Percentiles rank a stretch among this genome's conserved stretches.
Conservation (phyloP, 345 rosid genomes). For the Eucalyptus viminalis region DNA sequence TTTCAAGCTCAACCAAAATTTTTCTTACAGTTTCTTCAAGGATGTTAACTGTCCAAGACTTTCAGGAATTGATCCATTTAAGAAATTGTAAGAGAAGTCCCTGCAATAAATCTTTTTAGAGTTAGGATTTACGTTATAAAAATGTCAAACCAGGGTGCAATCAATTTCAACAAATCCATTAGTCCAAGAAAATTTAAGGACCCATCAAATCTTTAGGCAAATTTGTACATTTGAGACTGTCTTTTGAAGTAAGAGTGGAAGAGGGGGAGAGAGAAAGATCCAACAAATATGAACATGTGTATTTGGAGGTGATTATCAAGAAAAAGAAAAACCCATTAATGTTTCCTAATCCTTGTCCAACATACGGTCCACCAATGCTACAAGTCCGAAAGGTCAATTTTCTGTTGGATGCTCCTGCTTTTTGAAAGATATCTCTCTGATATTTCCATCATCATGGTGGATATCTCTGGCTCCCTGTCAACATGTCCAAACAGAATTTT, state of each 20-base stretch:
- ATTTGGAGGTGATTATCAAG: not conserved
- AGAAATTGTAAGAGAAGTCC: constrained; percentile 77
- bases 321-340: not conserved
- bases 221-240: not conserved
- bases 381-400: not conserved
- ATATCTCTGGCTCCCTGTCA: constrained; percentile 34
- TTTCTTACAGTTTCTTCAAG: constrained; percentile 59
- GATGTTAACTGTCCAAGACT: constrained; percentile 69
- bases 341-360: not conserved
- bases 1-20: not conserved
- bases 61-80: constrained; percentile 79
- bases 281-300: not conserved
- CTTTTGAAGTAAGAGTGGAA: not conserved
- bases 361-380: not conserved
- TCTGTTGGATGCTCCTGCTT: not conserved
- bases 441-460: not conserved
- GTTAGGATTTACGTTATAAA: not conserved
- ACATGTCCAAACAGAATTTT: constrained; percentile 33
- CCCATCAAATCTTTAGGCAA: not conserved
- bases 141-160: not conserved
- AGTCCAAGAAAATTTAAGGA: not conserved
- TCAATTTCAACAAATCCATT: not conserved
- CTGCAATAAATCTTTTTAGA: constrained; percentile 8
- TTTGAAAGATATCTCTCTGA: not conserved
- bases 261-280: not conserved